Conservation (phyloP, 75 land plant genomes). For the Adiantum capillusveneris region DNA sequence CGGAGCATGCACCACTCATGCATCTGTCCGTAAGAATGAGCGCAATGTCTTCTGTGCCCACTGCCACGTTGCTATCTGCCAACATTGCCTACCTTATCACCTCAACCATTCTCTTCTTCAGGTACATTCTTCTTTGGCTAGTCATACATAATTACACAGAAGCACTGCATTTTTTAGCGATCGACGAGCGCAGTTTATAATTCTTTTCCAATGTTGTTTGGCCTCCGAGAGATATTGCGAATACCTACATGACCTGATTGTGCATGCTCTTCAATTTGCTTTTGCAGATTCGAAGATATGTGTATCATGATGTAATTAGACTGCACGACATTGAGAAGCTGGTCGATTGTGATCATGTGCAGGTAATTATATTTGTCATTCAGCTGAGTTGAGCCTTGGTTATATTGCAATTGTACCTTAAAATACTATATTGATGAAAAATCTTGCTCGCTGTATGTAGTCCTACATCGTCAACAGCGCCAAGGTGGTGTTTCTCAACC, state of each 20-base stretch:
- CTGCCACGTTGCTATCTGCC: conserved; percentile 43
- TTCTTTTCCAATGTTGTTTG: too few relatives aligned
- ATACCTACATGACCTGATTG: background rate
- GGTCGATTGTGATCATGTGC: conserved; percentile 80
- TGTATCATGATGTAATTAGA: conserved; percentile 86
- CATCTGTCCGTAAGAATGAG: conserved; percentile 32
- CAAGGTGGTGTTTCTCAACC: conserved; percentile 63
- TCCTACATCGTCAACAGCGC: conserved; percentile 56
- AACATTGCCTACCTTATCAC: conserved; percentile 30
- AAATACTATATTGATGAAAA: too few relatives aligned
- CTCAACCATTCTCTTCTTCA: conserved; percentile 25
- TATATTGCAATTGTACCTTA: background rate
- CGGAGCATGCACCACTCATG: conserved; percentile 31
- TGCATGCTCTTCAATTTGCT: conserved; percentile 2
- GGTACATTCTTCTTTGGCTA: conserved; percentile 3
- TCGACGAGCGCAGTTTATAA: too few relatives aligned
- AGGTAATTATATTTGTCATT: conserved; percentile 27
- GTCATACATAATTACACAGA: too few relatives aligned
- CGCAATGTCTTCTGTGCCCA: conserved; percentile 52
- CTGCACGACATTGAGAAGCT: conserved; percentile 84
- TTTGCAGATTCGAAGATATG: conserved; percentile 67
- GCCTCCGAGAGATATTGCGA: too few relatives aligned
- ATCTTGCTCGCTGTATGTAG: conserved; percentile 17
- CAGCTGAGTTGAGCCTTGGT: background rate
- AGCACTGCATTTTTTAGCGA: too few relatives aligned